These are phyloP conservation scores for Puccinia horiana DNA, from an alignment of 1,284 basidiomycete species.

Conservation along the genomic window DNA sequence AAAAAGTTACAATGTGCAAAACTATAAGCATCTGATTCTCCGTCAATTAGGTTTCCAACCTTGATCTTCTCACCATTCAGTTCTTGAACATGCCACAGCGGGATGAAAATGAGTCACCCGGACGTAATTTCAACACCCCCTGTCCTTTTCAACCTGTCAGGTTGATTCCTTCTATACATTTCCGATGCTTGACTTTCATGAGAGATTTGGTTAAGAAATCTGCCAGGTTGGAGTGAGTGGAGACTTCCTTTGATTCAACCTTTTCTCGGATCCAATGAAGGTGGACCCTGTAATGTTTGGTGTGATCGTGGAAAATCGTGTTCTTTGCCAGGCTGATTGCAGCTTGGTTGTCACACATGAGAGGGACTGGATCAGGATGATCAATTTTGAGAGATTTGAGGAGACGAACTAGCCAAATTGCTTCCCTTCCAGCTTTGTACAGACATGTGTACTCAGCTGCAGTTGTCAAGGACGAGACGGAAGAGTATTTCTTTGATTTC, in stretches of 20 bases:
- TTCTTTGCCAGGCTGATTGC: constrained; percentile 49
- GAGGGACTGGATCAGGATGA: no score
- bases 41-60: no score
- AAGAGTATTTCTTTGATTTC: background rate
- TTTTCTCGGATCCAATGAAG: constrained; percentile 47
- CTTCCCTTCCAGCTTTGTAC: background rate
- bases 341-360: constrained; percentile 45
- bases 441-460: background rate
- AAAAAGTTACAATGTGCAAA: no score
- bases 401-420: background rate
- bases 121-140: constrained; percentile 4
- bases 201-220: constrained; percentile 19
- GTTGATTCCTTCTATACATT: background rate
- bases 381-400: background rate
- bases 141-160: background rate
- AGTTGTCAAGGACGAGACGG: background rate
- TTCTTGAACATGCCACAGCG: background rate
- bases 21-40: no score
- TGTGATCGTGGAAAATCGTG: constrained; percentile 7
- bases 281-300: constrained; percentile 49
- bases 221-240: background rate
- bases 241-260: background rate
- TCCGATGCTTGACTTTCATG: background rate
- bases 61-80: background rate
- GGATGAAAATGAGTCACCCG: background rate